A percentile compares a stretch with the other conserved stretches of the same genome.
phyloP scores from a whole-genome alignment of 805 yeast species.

The Osmozyma mogii region DNA sequence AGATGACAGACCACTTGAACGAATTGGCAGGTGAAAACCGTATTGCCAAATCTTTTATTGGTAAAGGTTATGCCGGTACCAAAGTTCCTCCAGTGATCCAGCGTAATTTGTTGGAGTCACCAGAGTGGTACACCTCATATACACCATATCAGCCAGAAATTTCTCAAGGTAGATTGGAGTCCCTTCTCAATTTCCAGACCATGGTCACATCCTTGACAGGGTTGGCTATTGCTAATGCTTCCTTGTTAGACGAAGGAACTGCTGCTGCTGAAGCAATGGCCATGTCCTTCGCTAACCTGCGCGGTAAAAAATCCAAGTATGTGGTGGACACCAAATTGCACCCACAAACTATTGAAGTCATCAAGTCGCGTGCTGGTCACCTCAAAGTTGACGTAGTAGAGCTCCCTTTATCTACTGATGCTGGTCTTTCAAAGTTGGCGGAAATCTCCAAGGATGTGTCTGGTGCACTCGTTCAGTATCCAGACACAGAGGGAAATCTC shows the following conservation, averaged over 20 bases:
- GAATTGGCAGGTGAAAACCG: conserved; percentile 70
- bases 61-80: conserved; percentile 93
- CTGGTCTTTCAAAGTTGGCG: conserved; percentile 20
- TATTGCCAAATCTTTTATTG: conserved; percentile 69
- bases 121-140: conserved; percentile 98
- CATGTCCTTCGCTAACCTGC: conserved; percentile 58
- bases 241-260: conserved; percentile 90
- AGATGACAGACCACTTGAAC: conserved; percentile 63
- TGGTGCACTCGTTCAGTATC: conserved; percentile 88
- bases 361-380: conserved; percentile 71
- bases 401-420: conserved; percentile 43
- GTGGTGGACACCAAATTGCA: conserved; percentile 73
- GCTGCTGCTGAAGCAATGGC: conserved; percentile 98
- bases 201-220: conserved; percentile 86
- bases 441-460: conserved; percentile 37
- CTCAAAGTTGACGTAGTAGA: conserved; percentile 57
- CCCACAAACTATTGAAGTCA: conserved; percentile 78
- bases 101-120: conserved; percentile 85
- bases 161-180: conserved; percentile 91
- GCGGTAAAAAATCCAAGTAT: conserved; percentile 60
- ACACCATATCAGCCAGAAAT: conserved; percentile 99
- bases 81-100: conserved; percentile 85
- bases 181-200: conserved; percentile 89
- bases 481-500: conserved; percentile 69
- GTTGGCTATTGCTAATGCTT: conserved; percentile 89